These are phyloP conservation scores for Rhododendron williamsianum DNA, from an alignment of 148 eudicot genomes.

Conservation along the genomic window DNA sequence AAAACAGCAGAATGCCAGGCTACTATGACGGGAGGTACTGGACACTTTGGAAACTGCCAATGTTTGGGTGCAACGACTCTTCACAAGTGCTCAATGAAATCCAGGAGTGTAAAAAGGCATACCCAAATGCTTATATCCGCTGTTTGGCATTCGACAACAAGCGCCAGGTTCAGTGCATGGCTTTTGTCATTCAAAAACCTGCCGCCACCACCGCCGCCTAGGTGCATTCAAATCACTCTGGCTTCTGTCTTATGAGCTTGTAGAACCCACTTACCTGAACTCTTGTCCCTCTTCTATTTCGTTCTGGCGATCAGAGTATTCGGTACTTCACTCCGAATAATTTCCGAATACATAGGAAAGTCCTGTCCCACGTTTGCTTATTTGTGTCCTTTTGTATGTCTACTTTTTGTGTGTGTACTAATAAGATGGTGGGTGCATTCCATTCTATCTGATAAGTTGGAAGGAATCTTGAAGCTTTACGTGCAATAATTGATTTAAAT, in stretches of 20 bases:
- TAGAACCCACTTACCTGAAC: background rate
- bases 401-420: background rate
- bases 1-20: conserved; percentile 29
- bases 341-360: background rate
- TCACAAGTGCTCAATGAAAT: conserved; percentile 40
- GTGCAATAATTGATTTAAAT: background rate
- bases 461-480: background rate
- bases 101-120: conserved; percentile 33
- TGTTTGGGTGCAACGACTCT: conserved; percentile 45
- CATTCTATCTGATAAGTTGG: background rate
- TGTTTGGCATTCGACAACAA: conserved; percentile 44
- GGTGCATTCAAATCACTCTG: background rate
- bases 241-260: background rate
- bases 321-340: background rate
- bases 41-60: conserved; percentile 47
- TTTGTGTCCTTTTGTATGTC: background rate
- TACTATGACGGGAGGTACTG: conserved; percentile 47
- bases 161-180: conserved; percentile 38
- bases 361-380: background rate
- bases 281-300: background rate
- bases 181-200: conserved; percentile 41
- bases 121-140: conserved; percentile 45
- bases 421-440: background rate
- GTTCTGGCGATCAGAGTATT: background rate
- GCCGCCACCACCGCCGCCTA: background rate